phyloP scores from a whole-genome alignment of 768 basidiomycete genomes.

The Butyriboletus loyo region DNA sequence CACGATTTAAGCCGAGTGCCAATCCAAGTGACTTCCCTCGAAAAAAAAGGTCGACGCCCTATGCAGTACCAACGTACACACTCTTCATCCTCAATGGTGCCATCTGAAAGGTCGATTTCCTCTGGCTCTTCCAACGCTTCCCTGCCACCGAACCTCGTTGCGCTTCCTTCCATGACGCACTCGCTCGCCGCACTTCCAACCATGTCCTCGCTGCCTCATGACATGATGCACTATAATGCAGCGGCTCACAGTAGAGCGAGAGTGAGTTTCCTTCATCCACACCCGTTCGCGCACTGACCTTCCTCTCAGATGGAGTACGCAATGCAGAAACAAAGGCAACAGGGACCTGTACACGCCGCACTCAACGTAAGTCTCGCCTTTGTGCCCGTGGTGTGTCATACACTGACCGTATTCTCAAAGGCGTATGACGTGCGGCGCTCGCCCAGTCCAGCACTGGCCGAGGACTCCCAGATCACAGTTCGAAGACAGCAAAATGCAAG shows the following conservation, averaged over 20 bases:
- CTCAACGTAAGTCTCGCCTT: slow-evolving; percentile 20
- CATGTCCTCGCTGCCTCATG: slow-evolving; percentile 30
- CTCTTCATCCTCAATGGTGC: slow-evolving; percentile 33
- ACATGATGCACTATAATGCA: slow-evolving; percentile 33
- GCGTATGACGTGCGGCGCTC: slow-evolving; percentile 30
- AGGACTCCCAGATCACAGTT: slow-evolving; percentile 32
- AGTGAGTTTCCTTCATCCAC: slow-evolving; percentile 8
- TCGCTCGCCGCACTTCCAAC: slow-evolving; percentile 30
- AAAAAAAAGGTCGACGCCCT: slow-evolving; percentile 13
- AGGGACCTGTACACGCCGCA: slow-evolving; percentile 20
- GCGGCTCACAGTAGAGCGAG: slow-evolving; percentile 30
- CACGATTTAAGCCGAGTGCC: slow-evolving; percentile 25
- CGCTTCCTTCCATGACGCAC: slow-evolving; percentile 33
- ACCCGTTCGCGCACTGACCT: slow-evolving; percentile 3
- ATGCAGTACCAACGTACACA: slow-evolving; percentile 32
- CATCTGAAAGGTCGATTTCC: slow-evolving; percentile 32
- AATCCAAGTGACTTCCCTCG: slow-evolving; percentile 4
- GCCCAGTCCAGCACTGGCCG: slow-evolving; percentile 31
- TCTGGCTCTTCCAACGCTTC: slow-evolving; percentile 32
- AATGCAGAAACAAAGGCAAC: slow-evolving; percentile 32
- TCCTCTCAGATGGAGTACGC: slow-evolving; percentile 30
- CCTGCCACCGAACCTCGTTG: slow-evolving; percentile 27
- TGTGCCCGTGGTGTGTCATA: not conserved
- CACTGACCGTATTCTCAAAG: slow-evolving; percentile 10
- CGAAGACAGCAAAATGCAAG: slow-evolving; percentile 28